Evolutionary conservation across 1,284 basidiomycete genomes (phyloP), one percentile per base, ranked within the genome.

Genomic region (Sanguinoderma infundibulare): DNA sequence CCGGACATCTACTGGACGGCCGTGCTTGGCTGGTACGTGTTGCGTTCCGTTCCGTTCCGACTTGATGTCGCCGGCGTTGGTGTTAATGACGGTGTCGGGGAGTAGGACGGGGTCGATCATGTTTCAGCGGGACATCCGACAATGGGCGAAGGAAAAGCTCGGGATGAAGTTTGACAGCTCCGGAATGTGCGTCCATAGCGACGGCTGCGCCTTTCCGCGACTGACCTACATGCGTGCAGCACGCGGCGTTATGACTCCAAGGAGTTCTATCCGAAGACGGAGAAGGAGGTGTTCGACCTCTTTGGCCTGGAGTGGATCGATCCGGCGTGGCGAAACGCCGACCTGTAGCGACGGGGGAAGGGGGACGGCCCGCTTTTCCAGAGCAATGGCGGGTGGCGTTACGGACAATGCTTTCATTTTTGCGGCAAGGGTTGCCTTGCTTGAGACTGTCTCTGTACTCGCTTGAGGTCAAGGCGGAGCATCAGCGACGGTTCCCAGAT

Each of bases 161-260:
- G 87, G 86, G 17, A 75, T 90, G 71, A 93, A 92, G 68, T 94
- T 94, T 65, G 91, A 94, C 73, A 92, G 90, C 67, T 85, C 86
- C 9, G 90, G 89, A 56, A 83, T 92, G 90, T 90, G 70, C 74
- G 87, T 74, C 17, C 1, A 42, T 62, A 57, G 32, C n/a, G 14
- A 20, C 9, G 9, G n/a, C 5, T 14, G 39, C n/a, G 15, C 26
- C 15, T 17, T 26, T 12, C 17, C 8, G 26, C 24, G 30, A 20
- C 52, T 32, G 14, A 22, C 20, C 6, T 10, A 59, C 47, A 55
- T 17, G n/a, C n/a, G n/a, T n/a, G 17, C 62, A 92, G 87, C 58
- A 86, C 83, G 1, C 80, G 87, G 55, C 78, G 83, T n/a, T 81
- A 83, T 46, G 87, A 92, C 71, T 86, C 86, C 10, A 84, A 83